Evolutionary conservation across 1,284 basidiomycete genomes (phyloP).

Genomic region (Puccinia polysora): DNA sequence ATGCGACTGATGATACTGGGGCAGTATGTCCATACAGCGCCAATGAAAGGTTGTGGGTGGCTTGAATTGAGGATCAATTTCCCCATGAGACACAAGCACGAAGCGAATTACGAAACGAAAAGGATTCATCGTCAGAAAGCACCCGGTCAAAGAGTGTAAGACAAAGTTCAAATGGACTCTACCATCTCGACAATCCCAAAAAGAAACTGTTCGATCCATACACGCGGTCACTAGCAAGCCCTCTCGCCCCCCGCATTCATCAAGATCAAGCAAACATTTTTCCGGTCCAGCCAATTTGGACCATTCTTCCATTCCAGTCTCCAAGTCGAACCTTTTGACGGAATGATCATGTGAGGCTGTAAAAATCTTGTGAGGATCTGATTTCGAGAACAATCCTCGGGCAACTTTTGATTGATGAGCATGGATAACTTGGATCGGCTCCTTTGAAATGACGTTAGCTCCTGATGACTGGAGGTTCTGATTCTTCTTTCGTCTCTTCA

Average conservation of each 20-base stretch:
- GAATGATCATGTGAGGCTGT: conserved; percentile 57
- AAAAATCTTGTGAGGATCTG: conserved; percentile 46
- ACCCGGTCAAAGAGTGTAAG: conserved; percentile 12
- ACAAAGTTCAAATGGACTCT: conserved; percentile 26
- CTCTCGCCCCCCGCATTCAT: conserved; percentile 53
- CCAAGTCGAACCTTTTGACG: conserved; percentile 57
- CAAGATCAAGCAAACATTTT: conserved; percentile 56
- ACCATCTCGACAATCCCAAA: conserved; percentile 57
- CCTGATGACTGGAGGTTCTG: conserved; percentile 50
- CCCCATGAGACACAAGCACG: conserved; percentile 61
- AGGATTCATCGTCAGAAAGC: background rate
- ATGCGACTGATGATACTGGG: conserved; percentile 67
- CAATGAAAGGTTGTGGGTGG: conserved; percentile 58
- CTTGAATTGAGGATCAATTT: conserved; percentile 67
- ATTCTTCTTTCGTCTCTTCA: conserved; percentile 41
- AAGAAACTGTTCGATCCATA: conserved; percentile 57
- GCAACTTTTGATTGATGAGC: conserved; percentile 71
- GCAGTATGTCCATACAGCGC: conserved; percentile 65
- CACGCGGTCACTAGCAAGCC: conserved; percentile 56
- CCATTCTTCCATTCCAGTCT: conserved; percentile 57
- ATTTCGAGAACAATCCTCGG: conserved; percentile 58
- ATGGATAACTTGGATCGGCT: conserved; percentile 64
- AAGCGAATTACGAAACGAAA: conserved; percentile 66
- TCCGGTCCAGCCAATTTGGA: conserved; percentile 62
- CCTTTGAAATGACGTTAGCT: conserved; percentile 56